phyloP scores from a whole-genome alignment of 345 rosid species.

The Cochlearia excelsa region DNA sequence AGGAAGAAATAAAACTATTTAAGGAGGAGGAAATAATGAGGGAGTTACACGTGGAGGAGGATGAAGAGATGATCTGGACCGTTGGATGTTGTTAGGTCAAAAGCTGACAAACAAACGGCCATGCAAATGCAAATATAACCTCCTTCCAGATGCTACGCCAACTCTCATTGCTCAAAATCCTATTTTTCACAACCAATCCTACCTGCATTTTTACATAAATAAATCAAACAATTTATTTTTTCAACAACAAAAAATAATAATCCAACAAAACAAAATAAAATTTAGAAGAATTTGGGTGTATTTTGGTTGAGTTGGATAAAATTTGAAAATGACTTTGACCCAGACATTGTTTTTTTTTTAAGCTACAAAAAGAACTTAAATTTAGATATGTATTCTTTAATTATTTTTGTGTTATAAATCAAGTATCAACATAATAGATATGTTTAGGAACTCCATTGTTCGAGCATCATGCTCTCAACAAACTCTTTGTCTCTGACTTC shows the following conservation, averaged over 20 bases:
- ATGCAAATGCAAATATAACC: constrained; percentile 31
- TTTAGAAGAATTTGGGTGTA: background rate
- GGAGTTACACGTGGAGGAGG: constrained; percentile 30
- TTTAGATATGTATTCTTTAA: background rate
- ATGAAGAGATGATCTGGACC: constrained; percentile 17
- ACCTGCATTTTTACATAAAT: constrained; percentile 12
- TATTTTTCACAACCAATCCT: constrained; percentile 20
- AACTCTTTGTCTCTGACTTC: constrained; percentile 27
- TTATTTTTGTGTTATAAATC: background rate
- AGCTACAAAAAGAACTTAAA: no score
- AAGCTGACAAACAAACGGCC: constrained; percentile 30
- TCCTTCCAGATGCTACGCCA: constrained; percentile 31
- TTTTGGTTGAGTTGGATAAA: constrained; percentile 16
- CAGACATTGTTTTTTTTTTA: no score
- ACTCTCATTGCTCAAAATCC: constrained; percentile 23
- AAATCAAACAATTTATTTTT: no score
- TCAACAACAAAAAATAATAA: no score
- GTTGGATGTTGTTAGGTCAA: constrained; percentile 23
- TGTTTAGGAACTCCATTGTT: constrained; percentile 9
- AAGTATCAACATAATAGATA: no score
- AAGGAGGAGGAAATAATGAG: background rate
- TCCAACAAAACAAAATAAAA: no score
- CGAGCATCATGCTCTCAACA: constrained; percentile 11
- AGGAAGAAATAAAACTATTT: background rate
- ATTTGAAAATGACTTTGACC: background rate